A percentile compares a stretch with the other conserved stretches of the same genome.
Evolutionary conservation across 148 eudicot genomes (phyloP).

Genomic region (Cornus kousa): DNA sequence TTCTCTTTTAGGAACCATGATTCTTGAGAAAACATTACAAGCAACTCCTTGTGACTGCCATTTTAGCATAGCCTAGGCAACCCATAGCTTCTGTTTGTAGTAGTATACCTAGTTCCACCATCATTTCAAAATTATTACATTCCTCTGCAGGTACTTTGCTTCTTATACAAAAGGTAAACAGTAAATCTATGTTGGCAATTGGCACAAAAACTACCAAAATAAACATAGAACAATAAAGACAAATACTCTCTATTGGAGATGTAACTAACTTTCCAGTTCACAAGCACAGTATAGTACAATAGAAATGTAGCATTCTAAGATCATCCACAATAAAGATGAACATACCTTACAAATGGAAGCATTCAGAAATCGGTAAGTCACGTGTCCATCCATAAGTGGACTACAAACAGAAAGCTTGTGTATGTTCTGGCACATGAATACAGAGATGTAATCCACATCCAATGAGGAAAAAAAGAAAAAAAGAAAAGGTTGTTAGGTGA

Average conservation of each 20-base stretch:
- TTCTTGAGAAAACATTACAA: neutral
- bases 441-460: constrained; percentile 13
- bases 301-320: neutral
- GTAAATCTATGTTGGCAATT: no score
- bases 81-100: neutral
- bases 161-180: neutral
- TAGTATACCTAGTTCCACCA: neutral
- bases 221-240: neutral
- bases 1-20: neutral
- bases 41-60: neutral
- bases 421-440: constrained; percentile 54
- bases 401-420: constrained; percentile 45
- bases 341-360: constrained; percentile 77
- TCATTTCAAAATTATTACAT: neutral
- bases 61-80: neutral
- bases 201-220: neutral
- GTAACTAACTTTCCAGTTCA: neutral
- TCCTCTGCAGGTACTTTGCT: neutral
- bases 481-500: neutral
- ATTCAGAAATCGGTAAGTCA: constrained; percentile 41
- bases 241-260: neutral
- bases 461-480: neutral
- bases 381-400: constrained; percentile 37
- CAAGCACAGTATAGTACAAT: constrained; percentile 8
- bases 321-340: constrained; percentile 9